phyloP scores from a whole-genome alignment of 2,329 filamentous ascomycete genomes.

The Ophiostoma australiae region DNA sequence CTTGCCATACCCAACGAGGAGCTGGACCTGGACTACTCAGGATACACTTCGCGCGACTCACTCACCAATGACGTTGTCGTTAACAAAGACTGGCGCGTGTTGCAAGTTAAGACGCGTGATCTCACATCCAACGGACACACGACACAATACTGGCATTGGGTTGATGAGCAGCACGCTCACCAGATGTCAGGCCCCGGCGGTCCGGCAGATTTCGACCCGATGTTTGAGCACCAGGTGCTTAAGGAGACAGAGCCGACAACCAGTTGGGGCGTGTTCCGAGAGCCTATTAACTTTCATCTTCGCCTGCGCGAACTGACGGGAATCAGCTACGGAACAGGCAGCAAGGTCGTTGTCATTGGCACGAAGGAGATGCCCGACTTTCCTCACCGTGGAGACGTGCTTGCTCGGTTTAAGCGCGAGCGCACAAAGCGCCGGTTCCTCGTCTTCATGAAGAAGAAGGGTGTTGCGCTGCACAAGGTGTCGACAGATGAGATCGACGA shows the following conservation, averaged over 20 bases:
- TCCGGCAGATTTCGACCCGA: constrained; percentile 33
- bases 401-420: constrained; percentile 50
- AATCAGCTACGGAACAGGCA: constrained; percentile 42
- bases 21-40: constrained; percentile 37
- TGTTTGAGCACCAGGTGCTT: constrained; percentile 53
- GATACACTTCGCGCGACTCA: constrained; percentile 51
- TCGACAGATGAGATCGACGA: constrained; percentile 35
- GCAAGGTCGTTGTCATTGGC: constrained; percentile 41
- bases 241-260: constrained; percentile 40
- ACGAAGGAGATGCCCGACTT: constrained; percentile 35
- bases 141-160: constrained; percentile 55
- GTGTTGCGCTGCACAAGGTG: constrained; percentile 36
- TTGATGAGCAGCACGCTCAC: constrained; percentile 29
- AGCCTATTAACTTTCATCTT: constrained; percentile 49
- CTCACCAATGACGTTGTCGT: constrained; percentile 43
- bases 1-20: constrained; percentile 25
- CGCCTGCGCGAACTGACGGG: constrained; percentile 44
- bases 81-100: constrained; percentile 47
- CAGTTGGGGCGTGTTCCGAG: constrained; percentile 47
- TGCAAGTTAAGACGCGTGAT: constrained; percentile 47
- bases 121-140: constrained; percentile 45
- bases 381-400: constrained; percentile 42
- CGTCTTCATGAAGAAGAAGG: constrained; percentile 43
- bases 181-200: constrained; percentile 18
- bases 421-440: constrained; percentile 51